A percentile compares a stretch with the other conserved stretches of the same genome.
Conservation (phyloP, 169 alveolate genomes). For the Plasmodium knowlesi region DNA sequence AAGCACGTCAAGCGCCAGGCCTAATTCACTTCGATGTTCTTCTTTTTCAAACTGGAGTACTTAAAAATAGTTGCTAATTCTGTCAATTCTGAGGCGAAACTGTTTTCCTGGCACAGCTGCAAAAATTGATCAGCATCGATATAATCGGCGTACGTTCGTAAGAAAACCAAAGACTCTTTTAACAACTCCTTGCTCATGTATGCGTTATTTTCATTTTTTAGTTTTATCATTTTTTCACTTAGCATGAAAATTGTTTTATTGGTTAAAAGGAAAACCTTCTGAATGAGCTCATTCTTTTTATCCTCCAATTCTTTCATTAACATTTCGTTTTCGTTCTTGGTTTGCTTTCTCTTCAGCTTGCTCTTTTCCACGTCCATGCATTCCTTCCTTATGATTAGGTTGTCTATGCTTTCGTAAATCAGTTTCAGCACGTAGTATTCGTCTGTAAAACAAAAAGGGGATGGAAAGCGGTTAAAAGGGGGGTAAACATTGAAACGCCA, state of each 20-base stretch:
- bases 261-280: slow-evolving; percentile 50
- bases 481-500: not conserved
- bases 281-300: slow-evolving; percentile 33
- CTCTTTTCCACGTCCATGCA: slow-evolving; percentile 32
- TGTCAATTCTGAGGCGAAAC: slow-evolving; percentile 48
- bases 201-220: slow-evolving; percentile 36
- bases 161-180: slow-evolving; percentile 64
- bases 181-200: slow-evolving; percentile 72
- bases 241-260: slow-evolving; percentile 48
- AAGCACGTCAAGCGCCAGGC: not conserved
- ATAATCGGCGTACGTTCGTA: slow-evolving; percentile 50
- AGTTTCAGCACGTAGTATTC: slow-evolving; percentile 43
- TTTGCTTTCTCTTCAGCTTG: slow-evolving; percentile 51
- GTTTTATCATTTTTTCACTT: slow-evolving; percentile 61
- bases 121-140: slow-evolving; percentile 56
- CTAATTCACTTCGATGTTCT: slow-evolving; percentile 3
- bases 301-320: slow-evolving; percentile 66
- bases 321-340: slow-evolving; percentile 52
- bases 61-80: slow-evolving; percentile 71
- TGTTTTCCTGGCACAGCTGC: slow-evolving; percentile 64
- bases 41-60: slow-evolving; percentile 55
- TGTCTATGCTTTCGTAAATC: slow-evolving; percentile 37
- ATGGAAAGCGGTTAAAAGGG: not conserved
- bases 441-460: slow-evolving; percentile 8
- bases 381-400: slow-evolving; percentile 37